Conservation (phyloP, 208 protist species). For the Trichomonas gallinae region DNA sequence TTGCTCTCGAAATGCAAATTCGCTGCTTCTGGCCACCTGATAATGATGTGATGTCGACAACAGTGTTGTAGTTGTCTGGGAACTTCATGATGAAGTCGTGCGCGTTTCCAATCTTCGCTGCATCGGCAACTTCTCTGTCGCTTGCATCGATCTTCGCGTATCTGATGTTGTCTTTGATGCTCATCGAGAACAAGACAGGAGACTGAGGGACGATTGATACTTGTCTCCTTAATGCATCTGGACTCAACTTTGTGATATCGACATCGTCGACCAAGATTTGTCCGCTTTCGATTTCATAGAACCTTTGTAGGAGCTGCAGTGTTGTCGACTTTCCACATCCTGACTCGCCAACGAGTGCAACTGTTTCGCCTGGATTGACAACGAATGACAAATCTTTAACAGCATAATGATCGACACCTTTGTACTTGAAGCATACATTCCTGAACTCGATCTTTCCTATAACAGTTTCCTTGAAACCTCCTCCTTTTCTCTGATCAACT, state of each 20-base stretch:
- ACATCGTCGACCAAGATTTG: slow-evolving; percentile 46
- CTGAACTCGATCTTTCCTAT: slow-evolving; percentile 46
- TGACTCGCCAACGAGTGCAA: slow-evolving; percentile 49
- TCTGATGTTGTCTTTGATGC: slow-evolving; percentile 42
- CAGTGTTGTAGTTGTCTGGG: slow-evolving; percentile 40
- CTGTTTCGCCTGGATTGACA: slow-evolving; percentile 35
- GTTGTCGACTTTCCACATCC: slow-evolving; percentile 62
- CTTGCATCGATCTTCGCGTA: slow-evolving; percentile 34
- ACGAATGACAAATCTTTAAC: slow-evolving; percentile 34
- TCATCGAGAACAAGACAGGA: slow-evolving; percentile 42
- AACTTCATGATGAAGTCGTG: slow-evolving; percentile 43
- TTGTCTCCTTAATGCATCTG: slow-evolving; percentile 38
- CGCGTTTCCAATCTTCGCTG: slow-evolving; percentile 40
- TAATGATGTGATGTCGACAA: slow-evolving; percentile 19
- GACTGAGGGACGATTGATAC: slow-evolving; percentile 39
- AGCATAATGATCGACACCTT: slow-evolving; percentile 30
- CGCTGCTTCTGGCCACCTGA: background rate
- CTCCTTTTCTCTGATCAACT: background rate
- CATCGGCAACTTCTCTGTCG: slow-evolving; percentile 31
- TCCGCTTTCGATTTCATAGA: slow-evolving; percentile 51
- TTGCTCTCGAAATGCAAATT: background rate
- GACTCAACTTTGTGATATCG: slow-evolving; percentile 40
- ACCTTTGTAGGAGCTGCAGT: slow-evolving; percentile 48
- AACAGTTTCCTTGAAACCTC: background rate
- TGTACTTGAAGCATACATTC: slow-evolving; percentile 46